Evolutionary conservation across 192 early-diverging fungal genomes (phyloP).

Genomic region (Diversispora epigaea): DNA sequence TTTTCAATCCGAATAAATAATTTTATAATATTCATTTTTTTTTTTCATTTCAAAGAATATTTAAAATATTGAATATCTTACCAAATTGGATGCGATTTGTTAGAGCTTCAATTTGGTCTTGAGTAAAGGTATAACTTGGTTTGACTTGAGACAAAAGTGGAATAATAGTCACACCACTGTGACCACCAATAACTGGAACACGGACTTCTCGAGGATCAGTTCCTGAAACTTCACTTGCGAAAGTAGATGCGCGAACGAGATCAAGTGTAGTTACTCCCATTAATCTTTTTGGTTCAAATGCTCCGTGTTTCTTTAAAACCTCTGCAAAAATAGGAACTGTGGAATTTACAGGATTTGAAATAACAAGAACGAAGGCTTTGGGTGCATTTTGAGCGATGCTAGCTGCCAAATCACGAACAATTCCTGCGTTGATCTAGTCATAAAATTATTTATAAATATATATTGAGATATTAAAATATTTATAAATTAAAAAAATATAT

Average conservation of each 20-base stretch:
- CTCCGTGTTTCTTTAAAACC: slow-evolving; percentile 85
- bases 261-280: slow-evolving; percentile 98
- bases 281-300: slow-evolving; percentile 81
- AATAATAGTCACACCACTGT: slow-evolving; percentile 96
- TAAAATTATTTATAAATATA: no score
- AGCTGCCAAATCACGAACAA: slow-evolving; percentile 79
- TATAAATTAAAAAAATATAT: no score
- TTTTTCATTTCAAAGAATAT: background rate
- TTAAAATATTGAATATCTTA: background rate
- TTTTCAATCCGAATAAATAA: no score
- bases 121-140: slow-evolving; percentile 62
- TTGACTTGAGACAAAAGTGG: slow-evolving; percentile 86
- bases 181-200: slow-evolving; percentile 91
- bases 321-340: slow-evolving; percentile 96
- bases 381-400: slow-evolving; percentile 73
- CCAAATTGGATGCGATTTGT: slow-evolving; percentile 97
- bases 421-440: slow-evolving; percentile 87
- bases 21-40: no score
- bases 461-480: no score
- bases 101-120: slow-evolving; percentile 85
- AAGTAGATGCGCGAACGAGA: slow-evolving; percentile 94
- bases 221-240: slow-evolving; percentile 81
- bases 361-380: slow-evolving; percentile 84
- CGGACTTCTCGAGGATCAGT: slow-evolving; percentile 68
- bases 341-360: slow-evolving; percentile 98